A percentile compares a stretch with the other conserved stretches of the same genome.
Evolutionary conservation across 2,329 filamentous ascomycete genomes (phyloP).

Genomic region (Aspergillus calidoustus): DNA sequence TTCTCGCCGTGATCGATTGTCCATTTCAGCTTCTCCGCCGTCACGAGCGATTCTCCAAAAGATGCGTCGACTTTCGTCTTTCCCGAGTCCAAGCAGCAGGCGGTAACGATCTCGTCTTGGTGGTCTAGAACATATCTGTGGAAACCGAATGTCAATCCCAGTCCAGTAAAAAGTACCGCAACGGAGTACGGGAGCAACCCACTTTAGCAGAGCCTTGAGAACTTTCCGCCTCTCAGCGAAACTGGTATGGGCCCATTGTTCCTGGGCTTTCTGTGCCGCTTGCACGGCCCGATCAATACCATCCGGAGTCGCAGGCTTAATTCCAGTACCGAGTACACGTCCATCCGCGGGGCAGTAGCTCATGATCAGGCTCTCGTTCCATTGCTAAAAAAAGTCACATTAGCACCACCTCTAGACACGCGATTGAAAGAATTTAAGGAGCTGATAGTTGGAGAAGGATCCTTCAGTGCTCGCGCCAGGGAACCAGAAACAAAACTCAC

Average conservation of each 20-base stretch:
- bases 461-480: too few relatives aligned
- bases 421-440: background rate
- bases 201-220: constrained; percentile 68
- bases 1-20: constrained; percentile 88
- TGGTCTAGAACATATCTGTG: constrained; percentile 77
- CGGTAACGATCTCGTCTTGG: constrained; percentile 81
- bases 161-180: background rate
- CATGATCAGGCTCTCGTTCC: constrained; percentile 45
- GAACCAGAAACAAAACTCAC: constrained; percentile 32
- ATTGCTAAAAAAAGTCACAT: constrained; percentile 38
- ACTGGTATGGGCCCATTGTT: constrained; percentile 74
- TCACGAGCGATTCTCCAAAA: constrained; percentile 93
- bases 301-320: constrained; percentile 73
- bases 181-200: background rate
- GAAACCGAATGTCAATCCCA: constrained; percentile 4
- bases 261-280: constrained; percentile 74
- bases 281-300: constrained; percentile 80
- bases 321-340: constrained; percentile 68
- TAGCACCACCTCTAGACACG: constrained; percentile 17
- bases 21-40: constrained; percentile 92
- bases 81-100: constrained; percentile 89
- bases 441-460: too few relatives aligned
- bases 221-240: constrained; percentile 80
- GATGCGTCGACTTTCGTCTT: constrained; percentile 96
- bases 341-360: constrained; percentile 80